Evolutionary conservation across 192 early-diverging fungal genomes (phyloP).

Genomic region (Globomyces pollinis-pini): DNA sequence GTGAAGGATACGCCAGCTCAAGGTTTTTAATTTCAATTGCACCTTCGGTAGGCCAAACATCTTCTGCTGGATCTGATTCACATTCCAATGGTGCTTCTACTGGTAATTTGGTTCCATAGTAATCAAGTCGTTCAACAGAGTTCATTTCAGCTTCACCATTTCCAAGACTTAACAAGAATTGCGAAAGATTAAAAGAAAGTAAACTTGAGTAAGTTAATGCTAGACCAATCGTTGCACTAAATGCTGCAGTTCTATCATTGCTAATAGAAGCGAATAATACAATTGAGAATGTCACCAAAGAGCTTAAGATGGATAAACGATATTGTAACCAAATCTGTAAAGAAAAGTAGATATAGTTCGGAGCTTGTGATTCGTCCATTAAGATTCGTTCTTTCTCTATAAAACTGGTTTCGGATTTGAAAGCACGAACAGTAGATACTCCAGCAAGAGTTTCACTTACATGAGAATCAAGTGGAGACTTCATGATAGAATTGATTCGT

Average conservation of each 20-base stretch:
- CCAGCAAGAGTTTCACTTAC: conserved; percentile 32
- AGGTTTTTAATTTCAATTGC: conserved; percentile 6
- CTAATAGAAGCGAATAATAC: background rate
- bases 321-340: conserved; percentile 15
- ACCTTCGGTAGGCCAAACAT: conserved; percentile 12
- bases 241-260: background rate
- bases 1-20: conserved; percentile 26
- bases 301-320: conserved; percentile 4
- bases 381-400: background rate
- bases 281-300: background rate
- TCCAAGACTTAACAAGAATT: conserved; percentile 35
- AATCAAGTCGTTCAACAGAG: conserved; percentile 22
- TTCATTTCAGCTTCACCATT: conserved; percentile 37
- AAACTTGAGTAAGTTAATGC: conserved; percentile 8
- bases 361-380: conserved; percentile 12
- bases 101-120: conserved; percentile 19
- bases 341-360: conserved; percentile 9
- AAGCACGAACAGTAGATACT: conserved; percentile 22
- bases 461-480: conserved; percentile 26
- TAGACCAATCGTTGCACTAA: conserved; percentile 2
- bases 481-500: conserved; percentile 21
- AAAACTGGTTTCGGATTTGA: conserved; percentile 8
- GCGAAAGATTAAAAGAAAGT: conserved; percentile 55
- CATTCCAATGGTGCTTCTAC: conserved; percentile 9
- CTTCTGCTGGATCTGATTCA: background rate